Conservation (phyloP, 441 rosid genomes). For the Melastoma candidum region DNA sequence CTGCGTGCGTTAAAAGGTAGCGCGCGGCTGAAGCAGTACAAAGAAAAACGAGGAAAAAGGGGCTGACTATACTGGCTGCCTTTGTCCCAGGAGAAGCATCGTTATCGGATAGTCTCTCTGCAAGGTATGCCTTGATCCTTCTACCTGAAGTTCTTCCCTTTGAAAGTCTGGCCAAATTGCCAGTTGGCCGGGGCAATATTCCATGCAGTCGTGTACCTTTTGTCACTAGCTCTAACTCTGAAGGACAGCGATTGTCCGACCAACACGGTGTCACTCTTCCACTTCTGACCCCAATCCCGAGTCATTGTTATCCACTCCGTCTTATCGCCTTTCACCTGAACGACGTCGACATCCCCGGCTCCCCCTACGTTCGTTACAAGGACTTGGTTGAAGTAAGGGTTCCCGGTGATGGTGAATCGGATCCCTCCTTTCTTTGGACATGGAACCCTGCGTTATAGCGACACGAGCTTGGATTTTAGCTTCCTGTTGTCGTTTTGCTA, state of each 20-base stretch:
- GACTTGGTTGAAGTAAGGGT: constrained; percentile 39
- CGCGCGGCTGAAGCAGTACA: too few relatives aligned
- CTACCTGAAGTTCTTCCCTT: constrained; percentile 40
- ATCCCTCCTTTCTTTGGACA: constrained; percentile 52
- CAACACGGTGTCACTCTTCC: constrained; percentile 29
- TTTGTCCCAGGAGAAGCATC: too few relatives aligned
- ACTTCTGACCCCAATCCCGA: constrained; percentile 40
- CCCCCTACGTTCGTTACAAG: constrained; percentile 27
- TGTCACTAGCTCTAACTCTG: constrained; percentile 33
- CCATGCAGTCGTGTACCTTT: constrained; percentile 29
- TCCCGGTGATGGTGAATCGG: constrained; percentile 28
- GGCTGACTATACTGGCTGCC: too few relatives aligned
- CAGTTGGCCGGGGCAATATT: constrained; percentile 31
- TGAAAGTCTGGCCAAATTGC: constrained; percentile 42
- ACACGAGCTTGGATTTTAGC: not conserved
- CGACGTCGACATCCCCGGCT: not conserved
- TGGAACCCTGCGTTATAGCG: constrained; percentile 27
- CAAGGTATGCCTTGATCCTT: too few relatives aligned
- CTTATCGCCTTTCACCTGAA: constrained; percentile 35
- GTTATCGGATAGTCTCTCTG: too few relatives aligned
- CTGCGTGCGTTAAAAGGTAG: too few relatives aligned
- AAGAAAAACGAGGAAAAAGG: too few relatives aligned
- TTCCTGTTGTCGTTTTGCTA: too few relatives aligned
- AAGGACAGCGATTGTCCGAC: constrained; percentile 34
- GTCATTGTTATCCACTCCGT: constrained; percentile 31